A percentile compares a stretch with the other conserved stretches of the same genome.
Evolutionary conservation across 345 rosid genomes (phyloP).

Genomic region (Gossypium anomalum): DNA sequence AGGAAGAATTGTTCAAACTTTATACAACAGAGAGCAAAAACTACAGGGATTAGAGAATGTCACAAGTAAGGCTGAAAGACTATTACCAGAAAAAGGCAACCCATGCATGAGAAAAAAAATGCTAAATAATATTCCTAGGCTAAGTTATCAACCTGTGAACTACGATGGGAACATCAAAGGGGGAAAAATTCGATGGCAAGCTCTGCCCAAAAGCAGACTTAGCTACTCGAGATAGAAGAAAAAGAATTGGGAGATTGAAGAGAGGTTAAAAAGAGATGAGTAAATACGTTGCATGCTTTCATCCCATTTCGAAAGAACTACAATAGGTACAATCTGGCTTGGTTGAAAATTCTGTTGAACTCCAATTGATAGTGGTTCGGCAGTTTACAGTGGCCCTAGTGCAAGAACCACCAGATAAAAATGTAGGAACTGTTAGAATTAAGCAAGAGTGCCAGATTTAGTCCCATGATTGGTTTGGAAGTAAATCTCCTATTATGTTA

Average conservation of each 20-base stretch:
- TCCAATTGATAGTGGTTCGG: not conserved
- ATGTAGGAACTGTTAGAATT: not conserved
- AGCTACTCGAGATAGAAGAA: not conserved
- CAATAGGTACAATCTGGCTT: not conserved
- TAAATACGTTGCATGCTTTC: not conserved
- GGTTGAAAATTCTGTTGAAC: not conserved
- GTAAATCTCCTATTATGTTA: not conserved
- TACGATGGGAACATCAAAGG: not conserved
- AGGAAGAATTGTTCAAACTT: not conserved
- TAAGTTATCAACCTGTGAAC: not conserved
- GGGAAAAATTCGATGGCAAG: not conserved
- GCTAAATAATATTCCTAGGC: not conserved
- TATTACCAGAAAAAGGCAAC: not conserved
- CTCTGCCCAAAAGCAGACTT: not conserved
- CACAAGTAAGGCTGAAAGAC: not conserved
- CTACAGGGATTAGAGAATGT: not conserved
- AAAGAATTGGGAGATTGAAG: not conserved
- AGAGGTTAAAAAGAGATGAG: not conserved
- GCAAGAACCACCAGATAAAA: not conserved
- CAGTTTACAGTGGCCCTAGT: not conserved
- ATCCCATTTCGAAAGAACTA: not conserved
- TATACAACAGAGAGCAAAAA: slow-evolving; percentile 4
- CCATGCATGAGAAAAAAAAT: not conserved
- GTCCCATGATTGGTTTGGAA: not conserved
- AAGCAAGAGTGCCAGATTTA: not conserved